phyloP scores from a whole-genome alignment of 2,329 filamentous ascomycete species.

The Colletotrichum acutatum region DNA sequence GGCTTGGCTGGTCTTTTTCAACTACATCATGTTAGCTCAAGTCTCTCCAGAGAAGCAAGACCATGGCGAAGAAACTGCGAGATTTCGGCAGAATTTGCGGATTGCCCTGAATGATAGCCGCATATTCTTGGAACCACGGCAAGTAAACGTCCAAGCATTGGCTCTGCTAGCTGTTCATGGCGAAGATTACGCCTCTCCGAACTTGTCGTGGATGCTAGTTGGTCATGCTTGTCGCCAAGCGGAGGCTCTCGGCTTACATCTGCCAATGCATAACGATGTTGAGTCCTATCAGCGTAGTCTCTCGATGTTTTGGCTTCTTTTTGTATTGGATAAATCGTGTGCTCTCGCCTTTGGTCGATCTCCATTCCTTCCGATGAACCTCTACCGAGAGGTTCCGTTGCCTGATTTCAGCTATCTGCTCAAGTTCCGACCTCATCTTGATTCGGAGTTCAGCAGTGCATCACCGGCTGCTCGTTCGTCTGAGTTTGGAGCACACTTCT shows the following conservation, averaged over 20 bases:
- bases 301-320: conserved; percentile 9
- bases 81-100: conserved; percentile 14
- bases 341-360: conserved; percentile 17
- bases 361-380: background rate
- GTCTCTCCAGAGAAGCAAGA: background rate
- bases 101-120: conserved; percentile 4
- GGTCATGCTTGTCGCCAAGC: conserved; percentile 19
- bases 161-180: conserved; percentile 5
- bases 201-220: conserved; percentile 18
- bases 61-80: background rate
- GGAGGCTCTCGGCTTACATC: conserved; percentile 10
- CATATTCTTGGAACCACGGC: conserved; percentile 10
- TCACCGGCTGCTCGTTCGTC: background rate
- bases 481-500: background rate
- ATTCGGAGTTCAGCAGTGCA: background rate
- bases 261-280: background rate
- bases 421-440: conserved; percentile 6
- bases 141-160: conserved; percentile 1
- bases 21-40: conserved; percentile 19
- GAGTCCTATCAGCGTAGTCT: conserved; percentile 2
- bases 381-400: conserved; percentile 2
- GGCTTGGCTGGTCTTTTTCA: conserved; percentile 9
- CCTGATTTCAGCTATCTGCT: conserved; percentile 8
- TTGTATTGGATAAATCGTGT: conserved; percentile 15
- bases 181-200: conserved; percentile 15